Evolutionary conservation across 768 basidiomycete species (phyloP).

Genomic region (Goffeauzyma gilvescens): DNA sequence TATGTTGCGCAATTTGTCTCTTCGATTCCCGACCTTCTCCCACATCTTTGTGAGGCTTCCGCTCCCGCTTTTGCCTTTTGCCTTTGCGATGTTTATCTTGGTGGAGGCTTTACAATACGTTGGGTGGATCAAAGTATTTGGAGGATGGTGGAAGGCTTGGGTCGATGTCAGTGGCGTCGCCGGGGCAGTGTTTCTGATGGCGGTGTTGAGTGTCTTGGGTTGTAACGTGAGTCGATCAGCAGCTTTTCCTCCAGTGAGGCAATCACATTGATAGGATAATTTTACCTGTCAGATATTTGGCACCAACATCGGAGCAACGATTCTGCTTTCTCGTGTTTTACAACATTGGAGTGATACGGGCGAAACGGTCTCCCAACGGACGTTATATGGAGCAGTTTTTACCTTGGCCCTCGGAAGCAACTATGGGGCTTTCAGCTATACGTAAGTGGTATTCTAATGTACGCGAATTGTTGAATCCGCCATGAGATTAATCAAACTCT

Average conservation of each 20-base stretch:
- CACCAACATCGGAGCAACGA: constrained; percentile 80
- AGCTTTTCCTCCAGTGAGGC: not conserved
- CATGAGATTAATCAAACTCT: not conserved
- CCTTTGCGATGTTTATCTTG: constrained; percentile 85
- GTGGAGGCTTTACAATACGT: constrained; percentile 62
- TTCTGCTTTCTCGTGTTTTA: constrained; percentile 52
- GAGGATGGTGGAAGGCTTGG: constrained; percentile 44
- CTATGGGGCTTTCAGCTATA: constrained; percentile 74
- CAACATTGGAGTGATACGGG: constrained; percentile 13
- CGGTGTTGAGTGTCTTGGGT: constrained; percentile 50
- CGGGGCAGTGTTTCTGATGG: constrained; percentile 48
- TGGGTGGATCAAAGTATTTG: constrained; percentile 78
- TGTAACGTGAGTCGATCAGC: constrained; percentile 42
- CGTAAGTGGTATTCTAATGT: constrained; percentile 33
- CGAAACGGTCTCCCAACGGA: constrained; percentile 15
- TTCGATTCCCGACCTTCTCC: constrained; percentile 50
- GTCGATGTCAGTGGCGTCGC: constrained; percentile 36
- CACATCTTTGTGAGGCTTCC: constrained; percentile 42
- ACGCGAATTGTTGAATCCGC: not conserved
- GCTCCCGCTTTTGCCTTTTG: constrained; percentile 67
- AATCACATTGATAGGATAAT: not conserved
- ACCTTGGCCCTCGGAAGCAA: constrained; percentile 66
- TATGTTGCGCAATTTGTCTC: constrained; percentile 1
- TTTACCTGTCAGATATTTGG: constrained; percentile 39
- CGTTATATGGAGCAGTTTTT: constrained; percentile 38